Conservation (phyloP, 192 early-diverging fungal genomes). For the Backusella luteola region DNA sequence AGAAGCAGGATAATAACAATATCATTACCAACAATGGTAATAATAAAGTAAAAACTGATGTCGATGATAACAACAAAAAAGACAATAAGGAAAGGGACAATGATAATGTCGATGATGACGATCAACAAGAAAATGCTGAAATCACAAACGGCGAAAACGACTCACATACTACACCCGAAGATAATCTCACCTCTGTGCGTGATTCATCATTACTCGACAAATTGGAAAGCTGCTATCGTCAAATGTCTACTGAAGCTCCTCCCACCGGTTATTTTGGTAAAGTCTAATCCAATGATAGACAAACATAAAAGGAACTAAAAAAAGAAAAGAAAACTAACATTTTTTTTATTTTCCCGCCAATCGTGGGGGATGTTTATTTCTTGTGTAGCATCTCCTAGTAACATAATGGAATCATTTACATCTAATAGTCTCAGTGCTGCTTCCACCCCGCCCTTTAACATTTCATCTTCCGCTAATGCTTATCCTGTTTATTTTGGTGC, state of each 20-base stretch:
- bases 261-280: conserved; percentile 22
- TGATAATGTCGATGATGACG: not conserved
- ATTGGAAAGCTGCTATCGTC: conserved; percentile 20
- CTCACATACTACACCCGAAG: conserved; percentile 22
- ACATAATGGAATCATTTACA: conserved; percentile 9
- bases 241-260: conserved; percentile 6
- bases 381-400: conserved; percentile 6
- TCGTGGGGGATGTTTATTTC: not conserved
- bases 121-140: not conserved
- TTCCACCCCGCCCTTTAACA: conserved; percentile 22
- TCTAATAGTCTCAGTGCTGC: conserved; percentile 3
- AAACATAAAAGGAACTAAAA: conserved; percentile 6
- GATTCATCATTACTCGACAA: conserved; percentile 30
- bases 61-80: not conserved
- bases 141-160: not conserved
- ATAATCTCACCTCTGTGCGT: conserved; percentile 23
- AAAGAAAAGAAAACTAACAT: not conserved
- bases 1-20: not conserved
- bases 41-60: not conserved
- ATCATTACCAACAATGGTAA: not conserved
- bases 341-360: conserved; percentile 1
- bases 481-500: conserved; percentile 28
- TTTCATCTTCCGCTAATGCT: conserved; percentile 28
- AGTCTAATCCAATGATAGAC: not conserved
- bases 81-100: not conserved